These are phyloP conservation scores for Schizophyllum commune DNA, from an alignment of 1,284 basidiomycete species.

Conservation along the genomic window DNA sequence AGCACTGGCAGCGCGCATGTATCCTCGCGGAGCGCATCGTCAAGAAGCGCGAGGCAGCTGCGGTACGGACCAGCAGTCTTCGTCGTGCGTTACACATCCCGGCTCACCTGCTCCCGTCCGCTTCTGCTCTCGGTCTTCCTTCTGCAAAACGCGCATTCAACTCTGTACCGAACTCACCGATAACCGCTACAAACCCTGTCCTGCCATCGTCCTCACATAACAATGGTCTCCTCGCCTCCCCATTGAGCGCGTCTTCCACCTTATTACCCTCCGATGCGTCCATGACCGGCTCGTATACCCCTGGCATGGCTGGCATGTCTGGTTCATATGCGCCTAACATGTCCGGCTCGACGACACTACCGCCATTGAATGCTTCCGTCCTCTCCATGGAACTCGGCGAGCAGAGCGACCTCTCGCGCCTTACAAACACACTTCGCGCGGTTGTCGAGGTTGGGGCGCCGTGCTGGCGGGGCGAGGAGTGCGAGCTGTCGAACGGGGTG, in stretches of 20 bases:
- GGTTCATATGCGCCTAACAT: slow-evolving; percentile 7
- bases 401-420: slow-evolving; percentile 75
- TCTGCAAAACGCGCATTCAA: not conserved
- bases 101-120: slow-evolving; percentile 13
- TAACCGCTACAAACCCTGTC: no score
- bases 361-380: slow-evolving; percentile 10
- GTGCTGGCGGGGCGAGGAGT: slow-evolving; percentile 75
- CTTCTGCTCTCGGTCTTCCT: slow-evolving; percentile 19
- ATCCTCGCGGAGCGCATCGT: slow-evolving; percentile 78
- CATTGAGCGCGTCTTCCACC: slow-evolving; percentile 7
- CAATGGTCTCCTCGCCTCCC: slow-evolving; percentile 27
- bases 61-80: slow-evolving; percentile 64
- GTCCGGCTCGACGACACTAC: slow-evolving; percentile 10
- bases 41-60: slow-evolving; percentile 79
- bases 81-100: slow-evolving; percentile 60
- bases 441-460: slow-evolving; percentile 69
- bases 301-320: slow-evolving; percentile 9
- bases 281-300: slow-evolving; percentile 6
- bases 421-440: slow-evolving; percentile 77
- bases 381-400: slow-evolving; percentile 19
- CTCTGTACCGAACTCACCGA: not conserved
- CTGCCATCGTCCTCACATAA: slow-evolving; percentile 5
- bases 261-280: slow-evolving; percentile 19
- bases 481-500: slow-evolving; percentile 78
- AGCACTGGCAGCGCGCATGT: slow-evolving; percentile 88